phyloP scores from a whole-genome alignment of 495 filamentous ascomycete species.

The Platismatia glauca region DNA sequence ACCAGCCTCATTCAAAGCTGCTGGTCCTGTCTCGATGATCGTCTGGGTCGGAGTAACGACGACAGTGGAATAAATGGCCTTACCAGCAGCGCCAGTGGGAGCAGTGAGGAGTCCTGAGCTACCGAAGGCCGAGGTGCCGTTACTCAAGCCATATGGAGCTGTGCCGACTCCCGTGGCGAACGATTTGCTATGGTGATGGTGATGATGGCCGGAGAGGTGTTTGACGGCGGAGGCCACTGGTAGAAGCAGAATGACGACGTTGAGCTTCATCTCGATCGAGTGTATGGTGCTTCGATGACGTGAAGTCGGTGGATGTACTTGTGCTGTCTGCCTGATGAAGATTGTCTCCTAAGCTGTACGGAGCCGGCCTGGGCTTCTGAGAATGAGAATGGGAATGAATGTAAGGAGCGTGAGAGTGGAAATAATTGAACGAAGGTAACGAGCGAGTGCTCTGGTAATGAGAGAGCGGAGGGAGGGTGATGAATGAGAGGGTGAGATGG shows the following conservation, averaged over 20 bases:
- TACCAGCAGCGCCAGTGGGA: neutral
- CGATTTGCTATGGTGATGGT: neutral
- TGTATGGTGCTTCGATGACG: neutral
- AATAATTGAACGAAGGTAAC: neutral
- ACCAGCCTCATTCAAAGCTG: slow-evolving; percentile 6
- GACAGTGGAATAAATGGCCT: neutral
- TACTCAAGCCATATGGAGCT: slow-evolving; percentile 8
- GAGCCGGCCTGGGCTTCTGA: neutral
- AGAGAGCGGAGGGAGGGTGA: neutral
- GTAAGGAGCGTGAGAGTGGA: neutral
- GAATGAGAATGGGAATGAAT: neutral
- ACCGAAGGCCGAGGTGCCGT: neutral
- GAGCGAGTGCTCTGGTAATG: slow-evolving; percentile 1
- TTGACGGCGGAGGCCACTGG: slow-evolving; percentile 1
- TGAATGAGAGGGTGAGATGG: neutral
- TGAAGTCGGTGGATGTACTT: neutral
- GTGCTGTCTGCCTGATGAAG: neutral
- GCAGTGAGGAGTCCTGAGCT: neutral
- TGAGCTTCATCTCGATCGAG: slow-evolving; percentile 9
- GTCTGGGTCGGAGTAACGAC: neutral
- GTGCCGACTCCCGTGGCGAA: neutral
- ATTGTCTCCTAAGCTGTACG: neutral
- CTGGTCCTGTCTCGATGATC: neutral
- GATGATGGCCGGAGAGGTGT: neutral
- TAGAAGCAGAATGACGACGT: slow-evolving; percentile 4